Base-by-base conservation (phyloP, 1,284 basidiomycete genomes). In the Sanghuangporus baumii region DNA sequence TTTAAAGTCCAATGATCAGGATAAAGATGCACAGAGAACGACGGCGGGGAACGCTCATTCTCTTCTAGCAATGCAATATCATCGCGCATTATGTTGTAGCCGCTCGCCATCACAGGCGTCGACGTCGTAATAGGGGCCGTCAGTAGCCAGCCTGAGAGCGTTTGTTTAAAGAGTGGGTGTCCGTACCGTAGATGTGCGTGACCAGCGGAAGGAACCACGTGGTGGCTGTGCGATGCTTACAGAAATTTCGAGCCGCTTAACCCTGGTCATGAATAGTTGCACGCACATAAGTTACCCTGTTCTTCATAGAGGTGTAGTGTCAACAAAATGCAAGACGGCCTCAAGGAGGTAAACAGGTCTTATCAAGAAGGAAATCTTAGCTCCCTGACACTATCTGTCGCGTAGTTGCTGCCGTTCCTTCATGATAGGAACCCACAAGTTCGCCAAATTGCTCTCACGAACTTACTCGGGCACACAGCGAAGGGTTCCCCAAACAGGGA, bases 391-490 rank as follows among this genome's bases (percentile, higher is more conserved):
- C n/a, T 46, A n/a, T 31, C 31, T 20, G 12, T 12, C 4, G 23
- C 54, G 3, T 66, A 97, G 86, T 84, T 98, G 26, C 77, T 95
- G 36, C 86, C 86, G 38, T 98, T 98, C 71, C 76, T 98, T 54
- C 87, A 89, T 69, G 93, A 96, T 69, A 83, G 82, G 63, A 97
- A 96, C 70, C 92, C 91, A 0, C 86, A 93, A 72, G 95, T 91
- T 26, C 84, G 96, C 48, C 89, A 93, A 72, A 82, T 96, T 57
- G 93, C 96, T 0, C 81, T 98, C 11, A 82, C 87, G 58, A 93
- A 94, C 76, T 81, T 97, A 16, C 76, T 96, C 14, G 82, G 87
- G 0, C 90, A 94, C 67, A 95, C 94, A 23, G 79, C 86, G 3
- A 83, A 86, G 67, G 86, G 82, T 57, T 82, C 90, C 7, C 82